A percentile compares a stretch with the other conserved stretches of the same genome.
phyloP scores from a whole-genome alignment of 192 early-diverging fungal genomes.

The Backusella luteola region DNA sequence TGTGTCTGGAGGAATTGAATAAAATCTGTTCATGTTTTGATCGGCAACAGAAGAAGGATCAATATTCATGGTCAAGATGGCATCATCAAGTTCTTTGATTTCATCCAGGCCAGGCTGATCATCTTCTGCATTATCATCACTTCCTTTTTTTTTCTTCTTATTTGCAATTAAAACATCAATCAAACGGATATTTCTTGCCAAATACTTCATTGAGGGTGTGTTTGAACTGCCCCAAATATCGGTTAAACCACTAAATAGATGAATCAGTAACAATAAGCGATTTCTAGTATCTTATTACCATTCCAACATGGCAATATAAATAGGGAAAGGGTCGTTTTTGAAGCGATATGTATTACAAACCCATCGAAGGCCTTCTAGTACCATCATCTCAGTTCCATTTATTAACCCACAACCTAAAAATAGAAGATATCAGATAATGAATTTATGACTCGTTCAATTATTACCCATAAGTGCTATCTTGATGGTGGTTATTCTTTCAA shows the following conservation, averaged over 20 bases:
- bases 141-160: neutral
- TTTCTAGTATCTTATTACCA: constrained; percentile 24
- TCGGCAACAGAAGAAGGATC: neutral
- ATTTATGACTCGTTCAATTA: neutral
- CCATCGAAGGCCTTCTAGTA: constrained; percentile 39
- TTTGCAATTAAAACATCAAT: constrained; percentile 16
- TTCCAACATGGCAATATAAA: constrained; percentile 47
- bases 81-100: constrained; percentile 8
- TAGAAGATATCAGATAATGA: neutral
- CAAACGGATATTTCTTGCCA: constrained; percentile 20
- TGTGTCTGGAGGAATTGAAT: neutral
- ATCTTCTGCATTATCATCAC: neutral
- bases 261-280: neutral
- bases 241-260: neutral
- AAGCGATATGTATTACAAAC: constrained; percentile 39
- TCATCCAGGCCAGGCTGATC: neutral
- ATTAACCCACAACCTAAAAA: constrained; percentile 38
- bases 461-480: constrained; percentile 63
- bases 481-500: constrained; percentile 23
- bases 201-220: neutral
- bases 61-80: constrained; percentile 6
- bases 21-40: constrained; percentile 4
- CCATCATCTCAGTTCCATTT: constrained; percentile 16
- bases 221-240: neutral
- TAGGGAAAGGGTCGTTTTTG: constrained; percentile 41